These are phyloP conservation scores for Brettanomyces bruxellensis DNA, from an alignment of 805 yeast species.

Conservation along the genomic window DNA sequence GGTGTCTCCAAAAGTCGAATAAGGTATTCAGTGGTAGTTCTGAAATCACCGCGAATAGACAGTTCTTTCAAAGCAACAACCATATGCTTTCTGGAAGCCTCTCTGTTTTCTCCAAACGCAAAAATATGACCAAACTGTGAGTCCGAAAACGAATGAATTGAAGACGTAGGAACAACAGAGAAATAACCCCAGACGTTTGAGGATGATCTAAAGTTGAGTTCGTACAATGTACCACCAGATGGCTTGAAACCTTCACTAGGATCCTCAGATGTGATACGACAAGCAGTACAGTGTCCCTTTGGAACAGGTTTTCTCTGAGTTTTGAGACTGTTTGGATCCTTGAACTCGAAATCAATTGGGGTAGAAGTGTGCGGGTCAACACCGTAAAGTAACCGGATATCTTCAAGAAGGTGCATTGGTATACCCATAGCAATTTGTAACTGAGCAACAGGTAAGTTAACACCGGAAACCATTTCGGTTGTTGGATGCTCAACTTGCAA, in stretches of 20 bases:
- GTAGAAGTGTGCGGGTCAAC: conserved; percentile 92
- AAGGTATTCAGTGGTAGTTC: conserved; percentile 95
- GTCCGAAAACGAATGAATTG: conserved; percentile 95
- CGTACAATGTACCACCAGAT: conserved; percentile 93
- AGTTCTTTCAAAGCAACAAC: conserved; percentile 96
- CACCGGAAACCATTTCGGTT: conserved; percentile 98
- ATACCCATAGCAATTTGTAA: conserved; percentile 99
- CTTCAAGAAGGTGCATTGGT: conserved; percentile 90
- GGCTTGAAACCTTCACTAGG: conserved; percentile 99
- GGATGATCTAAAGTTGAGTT: conserved; percentile 91
- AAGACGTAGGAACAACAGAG: conserved; percentile 93
- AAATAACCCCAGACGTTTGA: conserved; percentile 99
- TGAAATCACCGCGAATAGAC: conserved; percentile 95
- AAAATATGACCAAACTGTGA: conserved; percentile 99
- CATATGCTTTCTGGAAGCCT: conserved; percentile 97
- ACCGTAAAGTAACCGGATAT: conserved; percentile 87
- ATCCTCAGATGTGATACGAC: conserved; percentile 98
- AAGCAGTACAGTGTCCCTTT: conserved; percentile 97
- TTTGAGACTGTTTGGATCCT: conserved; percentile 56
- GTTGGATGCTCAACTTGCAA: conserved; percentile 99
- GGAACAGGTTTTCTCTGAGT: conserved; percentile 91
- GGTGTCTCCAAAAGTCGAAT: conserved; percentile 94
- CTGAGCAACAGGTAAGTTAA: conserved; percentile 96
- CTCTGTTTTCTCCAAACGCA: conserved; percentile 98
- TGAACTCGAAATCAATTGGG: conserved; percentile 84